A percentile compares a stretch with the other conserved stretches of the same genome.
These are phyloP conservation scores for Mycocentrospora acerina DNA, from an alignment of 2,329 filamentous ascomycete genomes.

Conservation along the genomic window DNA sequence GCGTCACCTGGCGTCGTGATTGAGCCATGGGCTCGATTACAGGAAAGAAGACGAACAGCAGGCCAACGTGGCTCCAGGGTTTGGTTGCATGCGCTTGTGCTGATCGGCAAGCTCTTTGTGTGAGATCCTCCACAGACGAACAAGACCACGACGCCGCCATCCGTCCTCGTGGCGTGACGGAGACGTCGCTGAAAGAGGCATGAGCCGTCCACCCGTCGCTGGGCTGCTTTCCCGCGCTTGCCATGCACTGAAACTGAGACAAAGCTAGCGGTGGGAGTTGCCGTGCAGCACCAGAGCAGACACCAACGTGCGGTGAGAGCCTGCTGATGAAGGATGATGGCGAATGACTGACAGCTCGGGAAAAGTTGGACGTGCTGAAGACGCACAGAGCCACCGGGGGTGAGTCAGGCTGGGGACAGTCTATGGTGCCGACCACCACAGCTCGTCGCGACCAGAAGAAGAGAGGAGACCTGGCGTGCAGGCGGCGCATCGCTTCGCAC, in stretches of 20 bases:
- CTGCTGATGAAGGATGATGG: too few species aligned
- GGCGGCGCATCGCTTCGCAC: constrained; percentile 17
- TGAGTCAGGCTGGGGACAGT: constrained; percentile 16
- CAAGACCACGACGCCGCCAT: constrained; percentile 41
- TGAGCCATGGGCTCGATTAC: constrained; percentile 24
- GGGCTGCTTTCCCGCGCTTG: constrained; percentile 35
- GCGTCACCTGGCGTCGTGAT: constrained; percentile 8
- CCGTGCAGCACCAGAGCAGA: too few species aligned
- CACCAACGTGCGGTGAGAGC: constrained; percentile 27
- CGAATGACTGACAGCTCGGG: too few species aligned
- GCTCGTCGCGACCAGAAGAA: constrained; percentile 1
- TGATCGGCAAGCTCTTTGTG: constrained; percentile 42
- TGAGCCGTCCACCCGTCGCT: constrained; percentile 28
- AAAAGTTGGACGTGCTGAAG: background rate
- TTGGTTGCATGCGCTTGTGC: constrained; percentile 43
- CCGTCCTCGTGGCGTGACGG: constrained; percentile 36
- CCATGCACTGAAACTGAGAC: constrained; percentile 36
- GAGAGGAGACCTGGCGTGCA: constrained; percentile 4
- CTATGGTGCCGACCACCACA: constrained; percentile 1
- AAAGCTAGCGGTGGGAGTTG: constrained; percentile 21
- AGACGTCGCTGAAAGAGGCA: constrained; percentile 33
- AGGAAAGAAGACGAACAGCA: constrained; percentile 27
- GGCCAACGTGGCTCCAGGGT: constrained; percentile 43
- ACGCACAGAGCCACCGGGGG: constrained; percentile 5
- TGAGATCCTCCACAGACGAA: constrained; percentile 42